These are phyloP conservation scores for Hypomontagnella submonticulosa DNA, from an alignment of 495 filamentous ascomycete genomes.

Conservation along the genomic window DNA sequence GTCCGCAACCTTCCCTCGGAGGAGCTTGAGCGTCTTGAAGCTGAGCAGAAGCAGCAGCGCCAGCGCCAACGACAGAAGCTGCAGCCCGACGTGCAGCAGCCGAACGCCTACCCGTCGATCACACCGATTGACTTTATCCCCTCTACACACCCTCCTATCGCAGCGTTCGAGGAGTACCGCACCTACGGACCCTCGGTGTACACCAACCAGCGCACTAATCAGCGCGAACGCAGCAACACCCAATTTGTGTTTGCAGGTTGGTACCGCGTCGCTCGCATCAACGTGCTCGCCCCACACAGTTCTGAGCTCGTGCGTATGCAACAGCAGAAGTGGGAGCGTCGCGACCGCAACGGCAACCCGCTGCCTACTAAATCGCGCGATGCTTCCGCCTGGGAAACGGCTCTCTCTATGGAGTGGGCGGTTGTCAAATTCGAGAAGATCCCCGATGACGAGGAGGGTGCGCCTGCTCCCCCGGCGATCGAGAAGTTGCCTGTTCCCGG, in stretches of 20 bases:
- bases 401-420: slow-evolving; percentile 40
- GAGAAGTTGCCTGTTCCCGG: slow-evolving; percentile 16
- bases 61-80: neutral
- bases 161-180: slow-evolving; percentile 37
- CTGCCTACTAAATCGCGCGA: slow-evolving; percentile 12
- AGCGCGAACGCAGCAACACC: too few relatives aligned
- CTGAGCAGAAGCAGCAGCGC: slow-evolving; percentile 2
- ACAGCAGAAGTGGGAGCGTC: slow-evolving; percentile 42
- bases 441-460: neutral
- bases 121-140: slow-evolving; percentile 42
- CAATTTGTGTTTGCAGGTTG: slow-evolving; percentile 43
- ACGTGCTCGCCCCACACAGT: slow-evolving; percentile 38
- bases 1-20: slow-evolving; percentile 21
- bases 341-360: slow-evolving; percentile 26
- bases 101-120: slow-evolving; percentile 19
- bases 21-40: slow-evolving; percentile 6
- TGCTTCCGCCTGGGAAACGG: slow-evolving; percentile 16
- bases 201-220: slow-evolving; percentile 15
- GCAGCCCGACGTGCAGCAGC: neutral
- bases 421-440: slow-evolving; percentile 41
- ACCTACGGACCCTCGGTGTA: slow-evolving; percentile 23
- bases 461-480: slow-evolving; percentile 28
- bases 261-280: slow-evolving; percentile 38
- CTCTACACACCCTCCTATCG: slow-evolving; percentile 18
- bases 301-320: slow-evolving; percentile 43